These are phyloP conservation scores for Botrytis fabae DNA, from an alignment of 2,329 filamentous ascomycete species.

Conservation along the genomic window DNA sequence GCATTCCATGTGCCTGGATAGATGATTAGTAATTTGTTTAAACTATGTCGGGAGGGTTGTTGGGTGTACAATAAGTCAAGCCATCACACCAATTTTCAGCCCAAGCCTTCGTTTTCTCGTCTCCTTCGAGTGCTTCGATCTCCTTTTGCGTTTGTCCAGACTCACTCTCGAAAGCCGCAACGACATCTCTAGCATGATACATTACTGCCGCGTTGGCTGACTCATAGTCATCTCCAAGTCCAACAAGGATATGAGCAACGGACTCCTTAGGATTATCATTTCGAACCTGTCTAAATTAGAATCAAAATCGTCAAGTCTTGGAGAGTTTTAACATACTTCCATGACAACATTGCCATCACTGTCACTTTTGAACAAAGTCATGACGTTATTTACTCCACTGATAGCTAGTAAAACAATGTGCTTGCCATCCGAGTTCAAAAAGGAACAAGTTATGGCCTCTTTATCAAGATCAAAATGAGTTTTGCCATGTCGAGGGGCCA, in stretches of 20 bases:
- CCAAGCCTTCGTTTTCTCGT: slow-evolving; percentile 58
- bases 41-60: neutral
- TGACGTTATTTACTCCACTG: slow-evolving; percentile 70
- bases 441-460: slow-evolving; percentile 76
- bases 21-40: neutral
- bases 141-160: slow-evolving; percentile 49
- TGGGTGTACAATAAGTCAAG: slow-evolving; percentile 70
- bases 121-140: slow-evolving; percentile 48
- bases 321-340: slow-evolving; percentile 49
- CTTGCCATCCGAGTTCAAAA: slow-evolving; percentile 69
- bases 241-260: slow-evolving; percentile 64
- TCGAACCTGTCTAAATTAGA: slow-evolving; percentile 47
- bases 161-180: slow-evolving; percentile 49
- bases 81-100: slow-evolving; percentile 89
- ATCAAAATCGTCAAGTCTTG: neutral
- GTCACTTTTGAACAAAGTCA: slow-evolving; percentile 68
- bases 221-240: slow-evolving; percentile 72
- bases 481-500: slow-evolving; percentile 83
- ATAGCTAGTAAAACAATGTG: slow-evolving; percentile 78
- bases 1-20: slow-evolving; percentile 81
- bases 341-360: slow-evolving; percentile 66
- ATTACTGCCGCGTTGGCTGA: slow-evolving; percentile 76
- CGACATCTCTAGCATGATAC: slow-evolving; percentile 77
- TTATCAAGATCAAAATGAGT: slow-evolving; percentile 67
- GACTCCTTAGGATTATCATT: slow-evolving; percentile 65